Evolutionary conservation across 768 basidiomycete species (phyloP), one percentile per base, ranked within the genome.

Genomic region (Kwoniella europaea): DNA sequence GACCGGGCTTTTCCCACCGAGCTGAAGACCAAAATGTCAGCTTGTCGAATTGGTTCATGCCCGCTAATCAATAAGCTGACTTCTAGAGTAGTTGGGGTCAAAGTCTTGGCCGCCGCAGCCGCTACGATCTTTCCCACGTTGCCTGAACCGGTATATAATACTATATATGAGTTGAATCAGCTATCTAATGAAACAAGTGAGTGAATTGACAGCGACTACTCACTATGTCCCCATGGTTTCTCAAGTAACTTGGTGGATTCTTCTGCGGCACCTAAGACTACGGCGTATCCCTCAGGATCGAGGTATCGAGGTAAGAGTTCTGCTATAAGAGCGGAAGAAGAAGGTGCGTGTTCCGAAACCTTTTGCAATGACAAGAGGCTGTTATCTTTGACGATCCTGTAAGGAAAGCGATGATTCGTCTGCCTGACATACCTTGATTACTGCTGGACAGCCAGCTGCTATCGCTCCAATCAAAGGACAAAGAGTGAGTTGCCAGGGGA

Each of bases 1-100:
- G 15, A 80, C 79, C 2, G 84, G 84, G 20, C 77, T 80, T 67
- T 84, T 83, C 12, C 84, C 84, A 16, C 84, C 82, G 15, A 84
- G 76, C 78, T 83, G 60, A 63, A 65, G 35, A 35, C 16, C 10
- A 4, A 20, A 20, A 22, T 43, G 63, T 16, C 7, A 10, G 22
- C 63, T 50, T n/a, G 24, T 13, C 53, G 22, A 35, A 41, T 4
- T 24, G 20, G 16, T 15, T 15, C 10, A 20, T 24, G 24, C 3
- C n/a, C 29, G 10, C 16, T 42, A 46, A 16, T 15, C 35, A 35
- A 2, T 4, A 12, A 50, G 24, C 79, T 69, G 16, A 83, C 82
- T 67, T 84, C 84, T 4, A 84, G 75, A 0, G 82, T 82, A 4
- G 78, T 77, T 4, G 84, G 81, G 0, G 80, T 80, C 2, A 84